Evolutionary conservation across 768 basidiomycete species (phyloP).

Genomic region (Suillus subaureus): DNA sequence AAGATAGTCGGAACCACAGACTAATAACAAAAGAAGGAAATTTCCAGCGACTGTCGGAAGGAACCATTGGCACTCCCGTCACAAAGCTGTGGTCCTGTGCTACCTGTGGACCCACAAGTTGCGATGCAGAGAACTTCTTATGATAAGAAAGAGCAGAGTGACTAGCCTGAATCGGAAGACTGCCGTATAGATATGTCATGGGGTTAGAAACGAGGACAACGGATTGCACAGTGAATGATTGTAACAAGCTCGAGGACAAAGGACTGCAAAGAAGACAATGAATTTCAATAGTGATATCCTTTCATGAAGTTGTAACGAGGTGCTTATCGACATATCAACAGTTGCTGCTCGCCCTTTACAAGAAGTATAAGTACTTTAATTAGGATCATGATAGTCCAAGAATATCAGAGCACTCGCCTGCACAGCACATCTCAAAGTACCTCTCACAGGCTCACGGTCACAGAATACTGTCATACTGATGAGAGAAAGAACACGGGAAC

Average conservation of each 20-base stretch:
- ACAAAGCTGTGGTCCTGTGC: background rate
- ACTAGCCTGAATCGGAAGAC: background rate
- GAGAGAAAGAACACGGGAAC: background rate
- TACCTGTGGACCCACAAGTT: background rate
- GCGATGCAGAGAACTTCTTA: background rate
- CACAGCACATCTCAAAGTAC: too few relatives aligned
- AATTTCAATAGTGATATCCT: background rate
- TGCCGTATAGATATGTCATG: background rate
- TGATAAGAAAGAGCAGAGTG: background rate
- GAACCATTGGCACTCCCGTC: background rate
- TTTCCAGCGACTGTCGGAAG: background rate
- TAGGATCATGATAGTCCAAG: background rate
- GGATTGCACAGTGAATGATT: background rate
- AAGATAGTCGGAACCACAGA: background rate
- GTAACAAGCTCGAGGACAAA: background rate
- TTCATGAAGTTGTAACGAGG: background rate
- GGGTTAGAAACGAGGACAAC: background rate
- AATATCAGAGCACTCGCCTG: background rate
- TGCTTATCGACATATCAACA: background rate
- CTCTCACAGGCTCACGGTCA: background rate
- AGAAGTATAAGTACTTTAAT: background rate
- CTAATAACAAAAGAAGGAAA: background rate
- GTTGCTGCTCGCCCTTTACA: background rate
- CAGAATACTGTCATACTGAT: background rate
- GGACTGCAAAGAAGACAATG: background rate